Percentiles rank a stretch among this genome's conserved stretches.
Evolutionary conservation across 805 yeast genomes (phyloP).

Genomic region (Saccharomycopsis fodiens): DNA sequence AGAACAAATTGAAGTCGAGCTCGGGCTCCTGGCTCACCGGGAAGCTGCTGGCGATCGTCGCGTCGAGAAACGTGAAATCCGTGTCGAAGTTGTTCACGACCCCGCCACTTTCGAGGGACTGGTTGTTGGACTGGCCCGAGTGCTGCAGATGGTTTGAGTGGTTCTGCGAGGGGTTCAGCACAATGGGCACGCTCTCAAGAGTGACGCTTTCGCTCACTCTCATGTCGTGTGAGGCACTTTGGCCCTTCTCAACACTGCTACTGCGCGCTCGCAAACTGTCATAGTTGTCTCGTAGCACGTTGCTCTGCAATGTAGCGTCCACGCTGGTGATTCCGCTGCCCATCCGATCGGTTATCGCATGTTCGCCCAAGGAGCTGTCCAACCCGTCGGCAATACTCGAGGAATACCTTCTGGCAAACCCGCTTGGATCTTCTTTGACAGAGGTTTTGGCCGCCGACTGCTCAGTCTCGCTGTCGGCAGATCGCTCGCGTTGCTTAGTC

Average conservation of each 20-base stretch:
- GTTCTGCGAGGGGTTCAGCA: background rate
- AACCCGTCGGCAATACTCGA: background rate
- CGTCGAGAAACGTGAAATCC: conserved; percentile 12
- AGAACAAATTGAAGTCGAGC: conserved; percentile 13
- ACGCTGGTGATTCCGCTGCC: too few relatives aligned
- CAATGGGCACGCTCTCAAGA: background rate
- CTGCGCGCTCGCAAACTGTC: too few relatives aligned
- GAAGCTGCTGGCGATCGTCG: conserved; percentile 1
- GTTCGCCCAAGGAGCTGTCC: background rate
- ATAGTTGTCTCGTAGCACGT: background rate
- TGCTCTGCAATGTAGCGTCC: too few relatives aligned
- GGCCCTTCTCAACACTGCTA: too few relatives aligned
- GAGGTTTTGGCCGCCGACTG: background rate
- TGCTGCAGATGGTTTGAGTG: background rate
- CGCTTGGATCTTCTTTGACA: too few relatives aligned
- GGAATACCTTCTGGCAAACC: background rate
- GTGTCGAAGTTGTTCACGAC: conserved; percentile 15
- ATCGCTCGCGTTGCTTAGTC: conserved; percentile 26
- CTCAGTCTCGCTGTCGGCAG: background rate
- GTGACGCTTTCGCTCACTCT: too few relatives aligned
- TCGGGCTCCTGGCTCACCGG: background rate
- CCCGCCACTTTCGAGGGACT: background rate
- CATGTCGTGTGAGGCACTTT: too few relatives aligned
- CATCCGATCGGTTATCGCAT: background rate
- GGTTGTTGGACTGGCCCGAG: background rate